Evolutionary conservation across 306 rosid species (phyloP), one percentile per base, ranked within the genome.

Genomic region (Lathyrus sativus): DNA sequence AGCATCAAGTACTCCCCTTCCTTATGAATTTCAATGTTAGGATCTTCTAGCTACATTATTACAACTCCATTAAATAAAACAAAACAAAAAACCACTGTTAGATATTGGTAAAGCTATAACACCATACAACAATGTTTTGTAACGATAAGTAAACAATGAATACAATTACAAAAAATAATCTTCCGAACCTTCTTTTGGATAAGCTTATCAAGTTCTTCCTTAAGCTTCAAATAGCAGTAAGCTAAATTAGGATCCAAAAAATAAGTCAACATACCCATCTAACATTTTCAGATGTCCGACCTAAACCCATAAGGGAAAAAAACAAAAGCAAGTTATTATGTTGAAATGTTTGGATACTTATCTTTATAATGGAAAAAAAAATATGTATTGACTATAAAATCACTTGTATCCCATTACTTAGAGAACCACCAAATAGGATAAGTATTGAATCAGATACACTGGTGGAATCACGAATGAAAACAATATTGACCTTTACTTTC

Each of bases 401-500:
- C 57, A 93, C 97, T 96, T 93, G 97, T 39, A 81, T 67, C 19
- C 98, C 98, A 48, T 78, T 81, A 28, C 46, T 79, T 11, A 93
- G 74, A 49, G 85, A 79, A 65, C 97, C 98, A 3, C 96, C 97
- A 72, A 88, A 93, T 79, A 93, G 89, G 51, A 88, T 74, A 67
- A 90, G 90, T 77, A 78, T 86, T 12, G 98, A 90, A 82, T 93
- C 98, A 38, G 98, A 93, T 57, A 93, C 89, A 17, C 85, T 97
- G 11, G 98, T 93, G 71, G 98, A 93, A 81, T 93, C 98, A 22
- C 98, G 97, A 82, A 93, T 60, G 79, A 88, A 90, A 65, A 93
- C 98, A 8, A 96, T 82, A 77, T 88, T 92, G 77, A 93, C 91
- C 78, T 90, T 90, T 68, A 93, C 91, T 82, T 93, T 93, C 79